These are phyloP conservation scores for Polytrichum formosum DNA, from an alignment of 225 moss, liverwort and hornwort species.

Conservation along the genomic window DNA sequence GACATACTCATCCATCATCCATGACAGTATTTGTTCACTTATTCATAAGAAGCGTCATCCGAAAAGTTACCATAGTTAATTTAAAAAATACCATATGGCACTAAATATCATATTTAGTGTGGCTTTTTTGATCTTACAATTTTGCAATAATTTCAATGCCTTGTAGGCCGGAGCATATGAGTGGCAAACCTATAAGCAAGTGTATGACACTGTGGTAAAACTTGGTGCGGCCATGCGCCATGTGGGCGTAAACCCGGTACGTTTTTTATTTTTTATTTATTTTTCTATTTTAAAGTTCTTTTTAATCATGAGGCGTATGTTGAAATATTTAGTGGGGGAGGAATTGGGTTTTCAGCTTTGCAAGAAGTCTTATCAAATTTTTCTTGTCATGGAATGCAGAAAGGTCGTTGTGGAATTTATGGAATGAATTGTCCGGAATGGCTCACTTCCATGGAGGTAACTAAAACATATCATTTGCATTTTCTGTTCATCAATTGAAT, in stretches of 20 bases:
- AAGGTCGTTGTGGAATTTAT: constrained; percentile 73
- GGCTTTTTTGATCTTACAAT: neutral
- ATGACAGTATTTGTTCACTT: too few relatives aligned
- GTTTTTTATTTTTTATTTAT: constrained; percentile 2
- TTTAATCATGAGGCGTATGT: too few relatives aligned
- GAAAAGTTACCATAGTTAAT: too few relatives aligned
- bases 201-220: constrained; percentile 60
- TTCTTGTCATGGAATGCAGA: constrained; percentile 20
- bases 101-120: neutral
- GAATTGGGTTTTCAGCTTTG: neutral
- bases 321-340: neutral
- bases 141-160: neutral
- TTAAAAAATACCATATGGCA: too few relatives aligned
- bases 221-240: constrained; percentile 88
- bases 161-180: constrained; percentile 76
- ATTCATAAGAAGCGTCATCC: too few relatives aligned
- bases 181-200: constrained; percentile 75
- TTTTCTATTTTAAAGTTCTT: neutral
- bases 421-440: constrained; percentile 89
- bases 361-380: neutral
- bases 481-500: neutral
- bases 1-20: too few relatives aligned
- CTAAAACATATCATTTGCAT: neutral
- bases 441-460: constrained; percentile 94
- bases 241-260: constrained; percentile 69